Conservation (phyloP, 805 yeast genomes). For the Wickerhamiella allomyrinae region DNA sequence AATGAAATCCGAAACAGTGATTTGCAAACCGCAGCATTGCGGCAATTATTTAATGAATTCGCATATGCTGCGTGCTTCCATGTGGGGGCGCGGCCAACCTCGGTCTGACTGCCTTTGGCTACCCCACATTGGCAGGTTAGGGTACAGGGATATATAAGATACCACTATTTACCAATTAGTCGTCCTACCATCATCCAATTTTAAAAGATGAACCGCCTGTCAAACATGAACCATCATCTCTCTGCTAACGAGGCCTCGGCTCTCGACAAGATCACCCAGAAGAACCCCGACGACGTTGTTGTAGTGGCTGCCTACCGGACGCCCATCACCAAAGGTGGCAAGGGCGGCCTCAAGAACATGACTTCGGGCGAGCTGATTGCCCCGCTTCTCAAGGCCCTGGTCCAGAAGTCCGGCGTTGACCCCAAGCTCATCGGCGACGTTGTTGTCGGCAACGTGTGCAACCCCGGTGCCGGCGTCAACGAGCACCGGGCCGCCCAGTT, state of each 20-base stretch:
- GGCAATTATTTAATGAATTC: no score
- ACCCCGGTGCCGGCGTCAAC: conserved; percentile 86
- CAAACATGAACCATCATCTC: conserved; percentile 22
- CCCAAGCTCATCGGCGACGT: conserved; percentile 64
- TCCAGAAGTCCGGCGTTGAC: conserved; percentile 38
- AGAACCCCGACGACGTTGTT: conserved; percentile 79
- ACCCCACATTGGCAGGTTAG: conserved; percentile 1
- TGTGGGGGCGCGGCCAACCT: background rate
- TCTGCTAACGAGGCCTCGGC: conserved; percentile 23
- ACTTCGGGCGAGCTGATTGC: conserved; percentile 65
- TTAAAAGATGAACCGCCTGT: conserved; percentile 24
- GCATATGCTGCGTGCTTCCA: background rate
- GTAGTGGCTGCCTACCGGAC: conserved; percentile 84
- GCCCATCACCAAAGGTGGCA: conserved; percentile 75
- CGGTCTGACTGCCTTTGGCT: background rate
- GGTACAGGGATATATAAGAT: background rate
- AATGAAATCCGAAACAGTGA: no score
- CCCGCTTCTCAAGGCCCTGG: conserved; percentile 46
- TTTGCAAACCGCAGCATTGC: no score
- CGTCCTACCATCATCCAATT: background rate
- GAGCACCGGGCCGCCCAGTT: conserved; percentile 87
- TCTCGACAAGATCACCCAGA: conserved; percentile 29
- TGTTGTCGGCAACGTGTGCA: conserved; percentile 81
- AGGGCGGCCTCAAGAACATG: conserved; percentile 72
- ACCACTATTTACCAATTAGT: background rate